phyloP scores from a whole-genome alignment of 768 basidiomycete species.

The Kwoniella shandongensis region DNA sequence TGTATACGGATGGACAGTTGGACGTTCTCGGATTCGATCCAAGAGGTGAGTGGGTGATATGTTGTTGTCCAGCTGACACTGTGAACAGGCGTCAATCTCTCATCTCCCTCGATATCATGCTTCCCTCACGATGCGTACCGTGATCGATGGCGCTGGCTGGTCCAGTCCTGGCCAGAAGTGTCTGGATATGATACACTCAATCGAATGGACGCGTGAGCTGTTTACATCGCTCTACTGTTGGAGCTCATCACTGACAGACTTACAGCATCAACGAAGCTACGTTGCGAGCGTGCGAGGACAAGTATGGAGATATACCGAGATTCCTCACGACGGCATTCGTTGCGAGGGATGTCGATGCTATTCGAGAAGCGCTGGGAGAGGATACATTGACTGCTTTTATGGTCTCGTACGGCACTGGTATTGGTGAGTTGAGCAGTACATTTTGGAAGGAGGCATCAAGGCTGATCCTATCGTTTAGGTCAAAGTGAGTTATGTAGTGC shows the following conservation, averaged over 20 bases:
- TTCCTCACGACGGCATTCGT: conserved; percentile 21
- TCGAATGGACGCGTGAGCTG: conserved; percentile 5
- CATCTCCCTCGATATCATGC: conserved; percentile 14
- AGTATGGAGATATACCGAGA: conserved; percentile 4
- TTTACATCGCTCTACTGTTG: not conserved
- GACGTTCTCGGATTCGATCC: conserved; percentile 24
- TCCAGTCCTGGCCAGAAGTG: conserved; percentile 2
- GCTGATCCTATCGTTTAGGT: no score
- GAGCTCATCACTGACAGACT: not conserved
- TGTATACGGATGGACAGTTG: conserved; percentile 6
- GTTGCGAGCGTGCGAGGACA: conserved; percentile 3
- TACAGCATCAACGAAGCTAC: conserved; percentile 11
- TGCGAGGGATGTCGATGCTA: conserved; percentile 15
- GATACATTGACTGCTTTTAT: conserved; percentile 5
- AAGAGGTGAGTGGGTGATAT: conserved; percentile 6
- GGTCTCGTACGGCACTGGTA: conserved; percentile 21
- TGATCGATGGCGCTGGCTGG: conserved; percentile 8
- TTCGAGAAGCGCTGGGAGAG: conserved; percentile 5
- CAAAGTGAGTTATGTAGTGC: no score
- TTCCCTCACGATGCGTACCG: conserved; percentile 15
- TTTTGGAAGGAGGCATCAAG: not conserved
- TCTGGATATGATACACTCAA: not conserved
- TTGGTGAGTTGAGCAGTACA: not conserved
- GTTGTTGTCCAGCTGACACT: no score
- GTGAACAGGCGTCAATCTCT: conserved; percentile 16